phyloP scores from a whole-genome alignment of 768 basidiomycete genomes.

The Leccinum sublutescens region DNA sequence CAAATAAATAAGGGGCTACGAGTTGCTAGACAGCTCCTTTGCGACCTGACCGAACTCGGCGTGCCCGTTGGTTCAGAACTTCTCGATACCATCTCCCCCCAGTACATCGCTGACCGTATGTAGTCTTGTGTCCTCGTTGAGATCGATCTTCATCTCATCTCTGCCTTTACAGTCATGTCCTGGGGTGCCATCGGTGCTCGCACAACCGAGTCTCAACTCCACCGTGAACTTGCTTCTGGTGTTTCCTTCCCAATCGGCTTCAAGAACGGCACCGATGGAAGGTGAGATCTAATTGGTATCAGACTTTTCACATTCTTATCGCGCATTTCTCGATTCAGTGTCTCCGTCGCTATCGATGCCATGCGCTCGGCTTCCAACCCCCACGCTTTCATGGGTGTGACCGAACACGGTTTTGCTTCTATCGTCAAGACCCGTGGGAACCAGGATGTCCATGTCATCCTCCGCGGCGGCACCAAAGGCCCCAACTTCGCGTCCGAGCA shows the following conservation, averaged over 20 bases:
- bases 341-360: slow-evolving; percentile 92
- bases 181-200: slow-evolving; percentile 98
- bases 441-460: slow-evolving; percentile 91
- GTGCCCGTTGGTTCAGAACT: slow-evolving; percentile 94
- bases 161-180: slow-evolving; percentile 53
- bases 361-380: slow-evolving; percentile 91
- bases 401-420: slow-evolving; percentile 83
- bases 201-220: slow-evolving; percentile 96
- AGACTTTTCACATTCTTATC: slow-evolving; percentile 2
- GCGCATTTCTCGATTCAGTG: slow-evolving; percentile 35
- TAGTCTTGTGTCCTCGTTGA: slow-evolving; percentile 1
- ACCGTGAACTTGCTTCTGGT: slow-evolving; percentile 94
- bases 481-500: slow-evolving; percentile 83
- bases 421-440: slow-evolving; percentile 91
- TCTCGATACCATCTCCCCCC: slow-evolving; percentile 81
- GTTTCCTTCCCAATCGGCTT: slow-evolving; percentile 98
- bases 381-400: slow-evolving; percentile 95
- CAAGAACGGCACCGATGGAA: slow-evolving; percentile 99
- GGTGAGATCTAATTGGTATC: slow-evolving; percentile 35
- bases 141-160: background rate
- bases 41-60: slow-evolving; percentile 86
- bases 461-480: slow-evolving; percentile 88
- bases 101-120: slow-evolving; percentile 76
- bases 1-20: slow-evolving; percentile 95
- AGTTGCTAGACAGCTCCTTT: slow-evolving; percentile 82